These are phyloP conservation scores for Moniliella sp. DNA, from an alignment of 1,284 basidiomycete genomes.

Conservation along the genomic window DNA sequence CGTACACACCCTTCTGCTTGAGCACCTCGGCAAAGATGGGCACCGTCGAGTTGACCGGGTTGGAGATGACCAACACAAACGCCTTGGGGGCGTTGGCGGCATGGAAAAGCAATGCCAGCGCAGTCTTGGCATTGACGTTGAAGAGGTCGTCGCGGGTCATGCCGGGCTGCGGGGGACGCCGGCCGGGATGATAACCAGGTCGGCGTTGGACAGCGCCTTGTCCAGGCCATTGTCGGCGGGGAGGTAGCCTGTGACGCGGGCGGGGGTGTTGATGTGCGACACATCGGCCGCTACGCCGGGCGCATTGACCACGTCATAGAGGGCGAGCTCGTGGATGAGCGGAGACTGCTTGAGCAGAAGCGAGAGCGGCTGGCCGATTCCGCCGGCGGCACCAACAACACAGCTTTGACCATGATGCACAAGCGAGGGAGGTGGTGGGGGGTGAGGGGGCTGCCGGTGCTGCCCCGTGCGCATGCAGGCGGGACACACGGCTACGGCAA, in stretches of 20 bases:
- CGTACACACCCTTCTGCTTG: slow-evolving; percentile 77
- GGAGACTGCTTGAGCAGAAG: slow-evolving; percentile 68
- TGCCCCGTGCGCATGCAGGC: no score
- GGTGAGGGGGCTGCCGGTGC: no score
- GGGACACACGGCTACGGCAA: no score
- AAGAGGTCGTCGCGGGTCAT: slow-evolving; percentile 98
- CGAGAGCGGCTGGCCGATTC: slow-evolving; percentile 66
- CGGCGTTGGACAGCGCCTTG: slow-evolving; percentile 57
- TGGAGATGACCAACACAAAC: slow-evolving; percentile 79
- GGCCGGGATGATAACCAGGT: slow-evolving; percentile 89
- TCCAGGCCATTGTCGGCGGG: slow-evolving; percentile 54
- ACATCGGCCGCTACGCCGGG: slow-evolving; percentile 38
- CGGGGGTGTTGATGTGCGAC: slow-evolving; percentile 64
- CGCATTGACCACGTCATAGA: slow-evolving; percentile 29
- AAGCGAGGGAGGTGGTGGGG: no score
- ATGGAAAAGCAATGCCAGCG: slow-evolving; percentile 34
- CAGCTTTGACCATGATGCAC: no score
- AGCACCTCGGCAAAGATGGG: slow-evolving; percentile 85
- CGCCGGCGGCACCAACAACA: slow-evolving; percentile 63
- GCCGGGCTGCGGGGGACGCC: slow-evolving; percentile 41
- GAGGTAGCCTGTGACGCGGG: slow-evolving; percentile 60
- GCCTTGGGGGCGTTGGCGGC: slow-evolving; percentile 74
- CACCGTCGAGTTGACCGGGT: slow-evolving; percentile 58
- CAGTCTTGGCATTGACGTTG: slow-evolving; percentile 46
- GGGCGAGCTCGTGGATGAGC: slow-evolving; percentile 47